These are phyloP conservation scores for Penicillium herquei DNA, from an alignment of 495 filamentous ascomycete species.

Conservation along the genomic window DNA sequence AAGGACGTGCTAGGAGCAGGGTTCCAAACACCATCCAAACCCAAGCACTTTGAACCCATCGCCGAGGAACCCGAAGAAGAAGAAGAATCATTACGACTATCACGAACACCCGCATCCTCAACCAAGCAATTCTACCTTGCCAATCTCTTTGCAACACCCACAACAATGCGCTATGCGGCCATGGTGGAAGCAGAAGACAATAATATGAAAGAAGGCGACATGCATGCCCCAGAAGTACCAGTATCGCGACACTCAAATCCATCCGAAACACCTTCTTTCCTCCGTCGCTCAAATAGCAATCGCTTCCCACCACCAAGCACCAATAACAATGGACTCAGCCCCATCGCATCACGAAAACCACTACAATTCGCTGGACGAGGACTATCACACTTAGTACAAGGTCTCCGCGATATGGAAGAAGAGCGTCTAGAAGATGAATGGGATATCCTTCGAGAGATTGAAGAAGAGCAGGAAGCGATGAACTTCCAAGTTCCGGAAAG, in stretches of 20 bases:
- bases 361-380: slow-evolving; percentile 67
- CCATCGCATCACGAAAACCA: slow-evolving; percentile 53
- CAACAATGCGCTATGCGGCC: slow-evolving; percentile 44
- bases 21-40: slow-evolving; percentile 43
- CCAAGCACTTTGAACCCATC: slow-evolving; percentile 28
- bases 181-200: slow-evolving; percentile 36
- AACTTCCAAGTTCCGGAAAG: slow-evolving; percentile 61
- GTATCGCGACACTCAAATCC: slow-evolving; percentile 15
- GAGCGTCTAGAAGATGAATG: slow-evolving; percentile 75
- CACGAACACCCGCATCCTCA: slow-evolving; percentile 61
- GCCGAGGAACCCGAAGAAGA: slow-evolving; percentile 20
- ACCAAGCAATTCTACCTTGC: slow-evolving; percentile 62
- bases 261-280: slow-evolving; percentile 68
- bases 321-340: slow-evolving; percentile 31
- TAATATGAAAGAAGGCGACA: slow-evolving; percentile 21
- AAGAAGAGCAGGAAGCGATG: slow-evolving; percentile 48
- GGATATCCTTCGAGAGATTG: slow-evolving; percentile 79
- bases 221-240: slow-evolving; percentile 12
- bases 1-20: slow-evolving; percentile 30
- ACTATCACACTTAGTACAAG: slow-evolving; percentile 75
- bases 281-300: slow-evolving; percentile 55
- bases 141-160: slow-evolving; percentile 63
- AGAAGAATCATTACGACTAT: slow-evolving; percentile 35
- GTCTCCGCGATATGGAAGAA: slow-evolving; percentile 75
- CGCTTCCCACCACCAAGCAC: slow-evolving; percentile 20